Evolutionary conservation across 805 yeast species (phyloP), one percentile per base, ranked within the genome.

Genomic region (Cyberlindnera samutprakarnensis): DNA sequence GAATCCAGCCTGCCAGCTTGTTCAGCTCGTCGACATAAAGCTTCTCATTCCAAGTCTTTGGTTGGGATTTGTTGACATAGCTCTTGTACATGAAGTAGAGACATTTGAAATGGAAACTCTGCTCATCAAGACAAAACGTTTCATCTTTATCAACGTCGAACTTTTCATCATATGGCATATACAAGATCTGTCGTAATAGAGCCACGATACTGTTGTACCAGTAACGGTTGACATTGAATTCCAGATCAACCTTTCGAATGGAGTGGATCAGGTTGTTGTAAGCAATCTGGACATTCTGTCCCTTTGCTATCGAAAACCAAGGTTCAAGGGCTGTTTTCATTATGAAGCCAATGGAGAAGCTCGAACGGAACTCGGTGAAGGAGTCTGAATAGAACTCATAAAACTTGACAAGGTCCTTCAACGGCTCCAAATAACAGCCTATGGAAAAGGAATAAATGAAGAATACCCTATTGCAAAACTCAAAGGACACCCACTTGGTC

Each of bases 371-470:
- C 11, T 36, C 43, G 4, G 47, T 48, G 32, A 43, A 47, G 15
- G 30, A 39, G 35, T 37, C 37, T 27, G 44, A 41, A 25, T 45
- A 47, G 40, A 45, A 35, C 17, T 52, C 38, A 20, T 44, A 43
- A 31, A 40, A 40, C 49, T 56, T 58, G 27, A 62, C 32, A 2
- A 68, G 43, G 16, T 54, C 61, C 5, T 47, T 37, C 16, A 57
- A 24, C 1, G 75, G 68, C 29, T 67, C 70, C 14, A 62, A 45
- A 32, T 56, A 61, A 5, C 56, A 46, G 3, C 71, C 76, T 38
- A 69, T 37, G 4, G 64, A 53, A 15, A 55, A 42, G 21, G 64
- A 54, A 38, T 69, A 71, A 18, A 55, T 42, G 39, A 65, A 66
- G 38, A 67, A 66, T 7, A 68, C 57, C 16, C 46, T 47, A 34